phyloP scores from a whole-genome alignment of 345 rosid genomes.

The Aquilaria malaccensis region DNA sequence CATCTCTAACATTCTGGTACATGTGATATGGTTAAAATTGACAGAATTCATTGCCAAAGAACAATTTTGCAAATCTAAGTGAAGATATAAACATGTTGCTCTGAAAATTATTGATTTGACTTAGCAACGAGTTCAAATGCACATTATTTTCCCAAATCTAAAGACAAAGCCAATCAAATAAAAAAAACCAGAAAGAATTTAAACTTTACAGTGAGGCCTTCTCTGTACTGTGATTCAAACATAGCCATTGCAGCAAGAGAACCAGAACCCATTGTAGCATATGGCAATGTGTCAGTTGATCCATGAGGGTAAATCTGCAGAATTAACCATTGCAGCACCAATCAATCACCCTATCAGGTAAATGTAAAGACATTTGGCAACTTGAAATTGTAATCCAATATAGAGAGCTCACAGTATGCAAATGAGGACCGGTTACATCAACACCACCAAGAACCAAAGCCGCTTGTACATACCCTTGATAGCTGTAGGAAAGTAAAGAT shows the following conservation, averaged over 20 bases:
- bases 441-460: slow-evolving; percentile 92
- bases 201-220: slow-evolving; percentile 71
- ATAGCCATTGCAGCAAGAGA: slow-evolving; percentile 85
- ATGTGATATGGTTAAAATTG: too few relatives aligned
- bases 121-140: too few relatives aligned
- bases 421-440: slow-evolving; percentile 76
- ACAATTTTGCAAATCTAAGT: too few relatives aligned
- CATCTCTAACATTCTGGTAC: too few relatives aligned
- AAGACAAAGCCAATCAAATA: too few relatives aligned
- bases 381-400: background rate
- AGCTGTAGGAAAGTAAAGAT: slow-evolving; percentile 29
- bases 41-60: too few relatives aligned
- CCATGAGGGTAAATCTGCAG: slow-evolving; percentile 82
- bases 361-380: background rate
- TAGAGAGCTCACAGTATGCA: slow-evolving; percentile 59
- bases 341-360: background rate
- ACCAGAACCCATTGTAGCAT: slow-evolving; percentile 91
- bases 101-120: too few relatives aligned
- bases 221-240: slow-evolving; percentile 74
- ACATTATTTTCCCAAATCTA: too few relatives aligned
- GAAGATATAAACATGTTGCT: too few relatives aligned
- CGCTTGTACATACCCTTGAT: slow-evolving; percentile 73
- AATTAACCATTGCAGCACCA: slow-evolving; percentile 5
- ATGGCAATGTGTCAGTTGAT: slow-evolving; percentile 82
- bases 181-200: background rate